Evolutionary conservation across 2,329 filamentous ascomycete species (phyloP).

Genomic region (Fusarium continuum): DNA sequence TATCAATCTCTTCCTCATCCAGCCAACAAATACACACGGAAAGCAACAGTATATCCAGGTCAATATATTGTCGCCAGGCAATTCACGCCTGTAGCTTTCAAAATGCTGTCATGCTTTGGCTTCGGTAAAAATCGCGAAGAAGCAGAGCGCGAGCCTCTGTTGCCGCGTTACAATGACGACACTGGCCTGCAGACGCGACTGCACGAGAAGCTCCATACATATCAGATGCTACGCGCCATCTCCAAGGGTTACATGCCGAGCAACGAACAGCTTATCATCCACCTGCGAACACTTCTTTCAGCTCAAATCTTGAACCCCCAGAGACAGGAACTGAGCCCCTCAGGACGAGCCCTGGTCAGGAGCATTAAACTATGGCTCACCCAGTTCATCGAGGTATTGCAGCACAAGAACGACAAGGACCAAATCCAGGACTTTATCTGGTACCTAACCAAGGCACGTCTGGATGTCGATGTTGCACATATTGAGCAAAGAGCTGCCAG

Average conservation of each 20-base stretch:
- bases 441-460: constrained; percentile 78
- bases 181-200: constrained; percentile 79
- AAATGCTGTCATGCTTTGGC: constrained; percentile 73
- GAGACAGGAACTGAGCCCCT: constrained; percentile 74
- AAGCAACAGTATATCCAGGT: background rate
- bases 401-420: constrained; percentile 83
- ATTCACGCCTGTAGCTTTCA: background rate
- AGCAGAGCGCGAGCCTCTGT: constrained; percentile 78
- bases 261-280: constrained; percentile 82
- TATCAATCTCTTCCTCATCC: constrained; percentile 1
- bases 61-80: background rate
- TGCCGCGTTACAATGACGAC: constrained; percentile 85
- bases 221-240: constrained; percentile 88
- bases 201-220: constrained; percentile 90
- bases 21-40: background rate
- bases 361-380: constrained; percentile 78
- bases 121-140: constrained; percentile 57
- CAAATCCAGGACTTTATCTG: constrained; percentile 93
- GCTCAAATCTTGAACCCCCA: constrained; percentile 82
- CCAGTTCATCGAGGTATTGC: constrained; percentile 82
- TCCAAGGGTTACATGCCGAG: constrained; percentile 90
- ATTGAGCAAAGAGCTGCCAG: constrained; percentile 43
- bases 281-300: constrained; percentile 80
- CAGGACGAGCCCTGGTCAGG: constrained; percentile 77
- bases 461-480: constrained; percentile 53